A percentile compares a stretch with the other conserved stretches of the same genome.
These are phyloP conservation scores for Jacaranda copaia DNA, from an alignment of 257 asterid species.

Conservation along the genomic window DNA sequence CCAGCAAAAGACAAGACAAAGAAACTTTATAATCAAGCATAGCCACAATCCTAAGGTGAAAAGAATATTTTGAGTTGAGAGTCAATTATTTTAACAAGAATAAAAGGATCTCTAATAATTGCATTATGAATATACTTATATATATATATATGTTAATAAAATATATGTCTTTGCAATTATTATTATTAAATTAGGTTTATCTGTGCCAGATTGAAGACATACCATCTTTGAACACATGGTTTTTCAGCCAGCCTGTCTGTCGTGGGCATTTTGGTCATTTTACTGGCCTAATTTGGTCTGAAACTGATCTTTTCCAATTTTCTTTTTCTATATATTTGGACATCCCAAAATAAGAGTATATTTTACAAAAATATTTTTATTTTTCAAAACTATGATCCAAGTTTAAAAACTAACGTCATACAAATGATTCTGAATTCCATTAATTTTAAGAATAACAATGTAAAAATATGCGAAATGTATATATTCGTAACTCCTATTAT, in stretches of 20 bases:
- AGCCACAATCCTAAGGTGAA: neutral
- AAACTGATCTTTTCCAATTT: neutral
- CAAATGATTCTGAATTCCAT: too few species aligned
- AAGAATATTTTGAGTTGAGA: conserved; percentile 12
- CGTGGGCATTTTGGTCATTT: conserved; percentile 4
- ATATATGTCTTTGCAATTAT: conserved; percentile 8
- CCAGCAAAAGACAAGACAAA: conserved; percentile 15
- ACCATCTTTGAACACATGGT: conserved; percentile 30
- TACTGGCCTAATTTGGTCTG: too few species aligned
- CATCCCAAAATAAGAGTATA: too few species aligned
- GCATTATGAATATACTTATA: neutral
- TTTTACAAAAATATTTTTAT: too few species aligned
- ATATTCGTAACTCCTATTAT: too few species aligned
- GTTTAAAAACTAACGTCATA: too few species aligned
- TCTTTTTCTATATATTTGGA: too few species aligned
- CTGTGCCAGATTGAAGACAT: conserved; percentile 23
- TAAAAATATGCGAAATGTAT: too few species aligned
- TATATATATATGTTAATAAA: too few species aligned
- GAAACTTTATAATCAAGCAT: neutral
- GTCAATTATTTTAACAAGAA: neutral
- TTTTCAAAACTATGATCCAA: too few species aligned
- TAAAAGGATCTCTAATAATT: neutral
- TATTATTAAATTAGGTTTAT: conserved; percentile 5
- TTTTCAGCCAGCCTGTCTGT: conserved; percentile 12
- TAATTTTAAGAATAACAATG: too few species aligned